Evolutionary conservation across 2,329 filamentous ascomycete genomes (phyloP), one percentile per base, ranked within the genome.

Genomic region (Apiospora saccharicola): DNA sequence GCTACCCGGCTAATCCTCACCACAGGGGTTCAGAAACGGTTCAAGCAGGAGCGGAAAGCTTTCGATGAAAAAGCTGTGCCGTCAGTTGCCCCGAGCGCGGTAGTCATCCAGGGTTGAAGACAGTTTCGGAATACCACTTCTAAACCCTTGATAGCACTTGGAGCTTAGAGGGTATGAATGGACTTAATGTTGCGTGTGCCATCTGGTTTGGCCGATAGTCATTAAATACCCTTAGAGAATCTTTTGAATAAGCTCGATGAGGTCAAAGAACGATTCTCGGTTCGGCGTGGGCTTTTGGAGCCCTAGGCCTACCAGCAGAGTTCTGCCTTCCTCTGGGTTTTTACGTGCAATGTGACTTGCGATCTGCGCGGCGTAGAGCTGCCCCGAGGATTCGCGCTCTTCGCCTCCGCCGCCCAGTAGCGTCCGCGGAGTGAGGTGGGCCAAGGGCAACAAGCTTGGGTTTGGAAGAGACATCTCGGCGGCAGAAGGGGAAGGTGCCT

Each of bases 351-450:
- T 89, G 51, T 92, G 90, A 78, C 92, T 97, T 6, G 93, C 96
- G 75, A 98, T 92, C 78, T 98, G 96, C 61, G 94, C 94, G 3
- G 95, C 95, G 78, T 97, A 92, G 1, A 98, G 89, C 81, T 98
- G 95, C 1, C 94, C 96, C 6, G 97, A 82, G 0, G 93, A 94
- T 79, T 98, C 95, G 61, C 95, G 89, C 67, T 93, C 91, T 70
- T 92, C 88, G 44, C 92, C 91, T 67, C 95, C 94, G 13, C 93
- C 95, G 2, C 96, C 96, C 0, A 99, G 87, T 3, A 99, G 85
- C 0, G 95, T 97, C 49, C 91, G 96, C 1, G 96, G 94, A 0
- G 94, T 97, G 57, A 98, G 87, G 77, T 96, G 92, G 46, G 91
- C 88, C 71, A 94, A 90, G 0, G 96, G 96, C 0, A 98, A 89